These are phyloP conservation scores for Emmonsiellopsis sp. DNA, from an alignment of 2,329 filamentous ascomycete species.

Conservation along the genomic window DNA sequence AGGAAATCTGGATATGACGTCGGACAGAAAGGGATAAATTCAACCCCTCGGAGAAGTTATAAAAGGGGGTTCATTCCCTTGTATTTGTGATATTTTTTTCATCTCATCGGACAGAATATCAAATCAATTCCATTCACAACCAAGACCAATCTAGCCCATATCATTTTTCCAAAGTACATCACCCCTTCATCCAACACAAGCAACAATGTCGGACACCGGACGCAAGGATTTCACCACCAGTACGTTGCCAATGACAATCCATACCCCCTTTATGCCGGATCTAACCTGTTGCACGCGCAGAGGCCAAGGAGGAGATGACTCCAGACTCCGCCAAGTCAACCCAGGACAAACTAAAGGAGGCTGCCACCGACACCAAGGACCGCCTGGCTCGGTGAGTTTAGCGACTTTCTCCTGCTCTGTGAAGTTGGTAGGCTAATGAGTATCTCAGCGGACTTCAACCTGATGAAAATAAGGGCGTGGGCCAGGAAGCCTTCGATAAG, in stretches of 20 bases:
- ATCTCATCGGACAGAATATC: neutral
- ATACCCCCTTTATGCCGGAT: neutral
- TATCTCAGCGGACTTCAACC: constrained; percentile 34
- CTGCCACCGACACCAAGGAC: constrained; percentile 46
- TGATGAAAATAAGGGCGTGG: constrained; percentile 46
- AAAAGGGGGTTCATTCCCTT: no score
- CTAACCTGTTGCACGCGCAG: constrained; percentile 17
- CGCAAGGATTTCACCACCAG: constrained; percentile 53
- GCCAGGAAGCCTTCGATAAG: constrained; percentile 45
- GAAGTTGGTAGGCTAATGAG: neutral
- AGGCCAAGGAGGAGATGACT: constrained; percentile 48
- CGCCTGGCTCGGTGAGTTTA: constrained; percentile 40
- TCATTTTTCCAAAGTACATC: neutral
- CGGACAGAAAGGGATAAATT: neutral
- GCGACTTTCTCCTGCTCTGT: neutral
- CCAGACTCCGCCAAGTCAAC: constrained; percentile 54
- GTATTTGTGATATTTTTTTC: neutral
- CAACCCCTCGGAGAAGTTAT: neutral
- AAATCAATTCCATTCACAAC: neutral
- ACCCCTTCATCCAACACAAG: neutral
- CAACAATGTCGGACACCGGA: constrained; percentile 50
- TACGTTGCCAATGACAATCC: constrained; percentile 16
- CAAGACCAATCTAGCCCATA: neutral
- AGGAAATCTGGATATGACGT: neutral
- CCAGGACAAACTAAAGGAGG: constrained; percentile 49